Base-by-base conservation (phyloP, 768 basidiomycete species). In the Galerina marginata region DNA sequence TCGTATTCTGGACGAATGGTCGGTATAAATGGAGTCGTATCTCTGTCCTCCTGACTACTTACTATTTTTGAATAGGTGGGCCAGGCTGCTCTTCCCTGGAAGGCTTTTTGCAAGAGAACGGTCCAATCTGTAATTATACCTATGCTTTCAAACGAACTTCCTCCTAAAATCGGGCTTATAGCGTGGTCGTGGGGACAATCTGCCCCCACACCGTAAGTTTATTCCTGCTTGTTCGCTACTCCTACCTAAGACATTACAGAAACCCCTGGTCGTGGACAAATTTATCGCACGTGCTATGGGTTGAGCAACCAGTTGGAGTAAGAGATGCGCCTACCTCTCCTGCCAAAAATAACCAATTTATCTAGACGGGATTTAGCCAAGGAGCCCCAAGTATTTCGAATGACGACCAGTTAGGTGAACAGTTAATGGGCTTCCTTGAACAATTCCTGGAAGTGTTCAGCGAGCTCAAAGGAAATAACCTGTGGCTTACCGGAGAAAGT, bases 191-290 rank as follows among this genome's bases (percentile, higher is more conserved):
- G 88, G 89, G 63, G 89, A 75, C 76, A 77, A 63, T 58, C 69
- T 23, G 66, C 65, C 42, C 71, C 71, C 14, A 73, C 72, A 9
- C 74, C 74, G 72, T 67, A 58, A 57, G 60, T 59, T 58, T 59
- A 11, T n/a, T 11, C 33, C n/a, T 3, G 9, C 25, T 33, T 16
- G 37, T 40, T 33, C 9, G 14, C 25, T 54, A 23, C 10, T n/a
- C 14, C 1, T 37, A 12, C 20, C 29, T 37, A 9, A 6, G 20
- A 42, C n/a, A 43, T 42, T 42, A 37, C 77, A 81, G 76, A 3
- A 91, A 90, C 62, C 80, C 83, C 26, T 83, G 78, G 68, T 86
- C 88, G 51, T 91, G 89, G 89, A 90, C 88, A 0, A 89, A 89
- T 62, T 75, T 90, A 6, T 86, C 87, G 12, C 84, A 87, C 61